A percentile compares a stretch with the other conserved stretches of the same genome.
phyloP scores from a whole-genome alignment of 768 basidiomycete species.

The Sistotremastrum suecicum region DNA sequence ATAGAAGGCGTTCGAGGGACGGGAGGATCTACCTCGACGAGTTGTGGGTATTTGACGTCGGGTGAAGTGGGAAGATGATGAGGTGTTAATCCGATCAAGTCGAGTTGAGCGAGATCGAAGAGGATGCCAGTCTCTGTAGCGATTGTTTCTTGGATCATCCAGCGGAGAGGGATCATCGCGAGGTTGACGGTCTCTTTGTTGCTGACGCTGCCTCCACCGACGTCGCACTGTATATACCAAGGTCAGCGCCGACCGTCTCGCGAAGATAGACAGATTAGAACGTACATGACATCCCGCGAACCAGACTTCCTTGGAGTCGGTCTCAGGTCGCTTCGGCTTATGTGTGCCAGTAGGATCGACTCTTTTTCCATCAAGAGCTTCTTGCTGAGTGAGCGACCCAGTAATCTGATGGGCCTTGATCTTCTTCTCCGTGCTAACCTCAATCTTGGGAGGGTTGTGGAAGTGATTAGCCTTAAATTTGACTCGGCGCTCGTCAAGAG shows the following conservation, averaged over 20 bases:
- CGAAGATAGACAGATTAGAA: neutral
- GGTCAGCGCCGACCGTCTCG: neutral
- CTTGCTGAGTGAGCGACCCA: too few relatives aligned
- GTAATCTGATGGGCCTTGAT: too few relatives aligned
- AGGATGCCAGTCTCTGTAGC: conserved; percentile 39
- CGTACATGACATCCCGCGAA: conserved; percentile 21
- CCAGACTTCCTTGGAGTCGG: conserved; percentile 21
- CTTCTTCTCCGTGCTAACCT: too few relatives aligned
- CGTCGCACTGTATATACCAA: conserved; percentile 20
- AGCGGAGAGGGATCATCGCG: conserved; percentile 37
- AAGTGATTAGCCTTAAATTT: conserved; percentile 45
- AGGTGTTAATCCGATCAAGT: conserved; percentile 31
- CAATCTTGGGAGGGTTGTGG: conserved; percentile 13
- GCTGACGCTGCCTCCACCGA: conserved; percentile 39
- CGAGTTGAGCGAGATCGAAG: conserved; percentile 33
- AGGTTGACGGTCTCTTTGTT: conserved; percentile 29
- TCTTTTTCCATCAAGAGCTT: too few relatives aligned
- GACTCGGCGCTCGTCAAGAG: conserved; percentile 48
- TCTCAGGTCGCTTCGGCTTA: neutral
- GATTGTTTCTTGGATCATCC: conserved; percentile 65
- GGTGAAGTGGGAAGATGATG: neutral
- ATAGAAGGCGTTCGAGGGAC: neutral
- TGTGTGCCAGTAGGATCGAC: too few relatives aligned
- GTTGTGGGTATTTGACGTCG: neutral
- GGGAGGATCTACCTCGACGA: neutral